Evolutionary conservation across 2,329 filamentous ascomycete species (phyloP), one percentile per base, ranked within the genome.

Genomic region (Cercospora zeae-maydis): DNA sequence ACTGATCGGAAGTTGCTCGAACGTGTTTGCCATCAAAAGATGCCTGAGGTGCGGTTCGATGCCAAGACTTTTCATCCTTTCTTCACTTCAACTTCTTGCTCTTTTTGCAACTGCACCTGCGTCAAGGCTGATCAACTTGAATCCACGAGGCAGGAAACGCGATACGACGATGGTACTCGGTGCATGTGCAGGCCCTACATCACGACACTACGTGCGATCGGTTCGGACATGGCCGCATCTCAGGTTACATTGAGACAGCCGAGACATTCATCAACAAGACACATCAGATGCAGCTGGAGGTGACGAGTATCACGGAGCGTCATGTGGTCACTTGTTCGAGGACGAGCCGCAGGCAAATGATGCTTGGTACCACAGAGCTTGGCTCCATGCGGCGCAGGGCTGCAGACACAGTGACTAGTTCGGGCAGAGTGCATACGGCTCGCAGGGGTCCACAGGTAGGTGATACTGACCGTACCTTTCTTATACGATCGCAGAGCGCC

Each of bases 361-460:
- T 53, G 54, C 19, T 31, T 45, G 11, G 36, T 37, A 9, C 24
- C 19, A 42, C 33, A 33, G 34, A 45, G 37, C 34, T 42, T 57
- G 37, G 19, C 54, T 36, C 10, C 5, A 21, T 57, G 10, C 16
- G 33, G 54, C 54, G 24, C 33, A 14, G 19, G 34, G 52, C 52
- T 21, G 52, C 31, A 36, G 21, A 19, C 31, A 7, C 6, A 16
- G 27, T 24, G n/a, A 16, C 54, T 57, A 13, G 24, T 57, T 57
- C n/a, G 36, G n/a, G 34, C n/a, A 57, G 34, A 45, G 21, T 42
- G 24, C 54, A 37, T 30, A 24, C 27, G 21, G 33, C 27, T 30
- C 24, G 54, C 54, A 42, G 37, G 54, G 24, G 34, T 39, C n/a
- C 36, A n/a, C 54, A 45, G 54, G 54, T 45, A 45, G 36, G 37